phyloP scores from a whole-genome alignment of 1,284 basidiomycete genomes.

The Pascua guehoae region DNA sequence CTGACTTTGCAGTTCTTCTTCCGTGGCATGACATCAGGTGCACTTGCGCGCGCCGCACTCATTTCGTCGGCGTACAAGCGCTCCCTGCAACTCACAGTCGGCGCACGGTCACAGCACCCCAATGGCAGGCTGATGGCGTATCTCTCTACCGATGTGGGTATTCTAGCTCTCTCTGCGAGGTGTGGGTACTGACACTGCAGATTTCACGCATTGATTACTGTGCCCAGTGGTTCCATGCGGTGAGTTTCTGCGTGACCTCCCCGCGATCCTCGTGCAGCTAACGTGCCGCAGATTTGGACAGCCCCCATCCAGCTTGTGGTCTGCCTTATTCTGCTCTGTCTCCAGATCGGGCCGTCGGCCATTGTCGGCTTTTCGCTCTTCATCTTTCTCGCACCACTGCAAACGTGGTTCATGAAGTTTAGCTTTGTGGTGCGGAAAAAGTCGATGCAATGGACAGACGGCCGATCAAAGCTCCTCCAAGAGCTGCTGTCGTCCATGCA shows the following conservation, averaged over 20 bases:
- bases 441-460: conserved; percentile 72
- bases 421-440: conserved; percentile 61
- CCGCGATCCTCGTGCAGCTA: neutral
- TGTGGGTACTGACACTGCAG: conserved; percentile 8
- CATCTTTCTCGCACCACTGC: conserved; percentile 64
- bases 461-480: conserved; percentile 74
- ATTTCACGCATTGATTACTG: conserved; percentile 46
- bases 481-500: conserved; percentile 69
- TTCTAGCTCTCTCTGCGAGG: neutral
- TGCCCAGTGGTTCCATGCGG: conserved; percentile 54
- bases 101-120: conserved; percentile 61
- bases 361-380: conserved; percentile 74
- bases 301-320: conserved; percentile 63
- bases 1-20: conserved; percentile 63
- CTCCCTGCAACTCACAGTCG: conserved; percentile 62
- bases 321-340: conserved; percentile 50
- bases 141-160: conserved; percentile 63
- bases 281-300: conserved; percentile 55
- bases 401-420: conserved; percentile 65
- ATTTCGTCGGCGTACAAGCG: conserved; percentile 72
- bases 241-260: conserved; percentile 1
- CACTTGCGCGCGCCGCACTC: conserved; percentile 66
- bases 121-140: conserved; percentile 72
- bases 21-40: conserved; percentile 67
- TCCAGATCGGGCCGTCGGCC: conserved; percentile 67